phyloP scores from a whole-genome alignment of 2,329 filamentous ascomycete species.

The Alternaria hordeiaustralica region DNA sequence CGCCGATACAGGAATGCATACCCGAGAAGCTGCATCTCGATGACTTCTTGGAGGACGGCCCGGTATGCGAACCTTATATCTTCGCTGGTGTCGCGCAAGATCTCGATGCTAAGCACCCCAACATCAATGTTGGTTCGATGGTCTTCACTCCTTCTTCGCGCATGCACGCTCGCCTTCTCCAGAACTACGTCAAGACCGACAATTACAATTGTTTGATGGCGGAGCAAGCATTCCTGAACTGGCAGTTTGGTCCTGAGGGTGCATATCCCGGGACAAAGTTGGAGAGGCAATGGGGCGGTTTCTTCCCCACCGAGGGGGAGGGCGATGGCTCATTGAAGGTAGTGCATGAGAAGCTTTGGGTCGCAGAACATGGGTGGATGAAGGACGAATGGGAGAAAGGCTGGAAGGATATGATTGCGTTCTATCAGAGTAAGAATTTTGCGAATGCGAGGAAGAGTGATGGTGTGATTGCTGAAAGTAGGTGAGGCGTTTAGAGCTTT shows the following conservation, averaged over 20 bases:
- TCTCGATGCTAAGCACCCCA: constrained; percentile 13
- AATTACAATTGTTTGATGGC: constrained; percentile 40
- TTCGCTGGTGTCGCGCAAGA: constrained; percentile 37
- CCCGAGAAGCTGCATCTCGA: constrained; percentile 29
- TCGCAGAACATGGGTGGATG: constrained; percentile 23
- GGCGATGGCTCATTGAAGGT: constrained; percentile 38
- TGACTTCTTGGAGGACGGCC: constrained; percentile 28
- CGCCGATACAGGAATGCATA: constrained; percentile 27
- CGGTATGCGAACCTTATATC: constrained; percentile 39
- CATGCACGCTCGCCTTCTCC: constrained; percentile 41
- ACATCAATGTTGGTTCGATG: constrained; percentile 44
- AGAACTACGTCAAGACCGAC: constrained; percentile 42
- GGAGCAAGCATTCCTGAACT: constrained; percentile 45
- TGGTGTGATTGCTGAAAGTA: not conserved
- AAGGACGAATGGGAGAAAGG: constrained; percentile 32
- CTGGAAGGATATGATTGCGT: constrained; percentile 36
- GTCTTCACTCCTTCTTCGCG: constrained; percentile 37
- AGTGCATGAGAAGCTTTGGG: constrained; percentile 47
- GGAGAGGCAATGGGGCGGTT: constrained; percentile 37
- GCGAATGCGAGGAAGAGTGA: constrained; percentile 15
- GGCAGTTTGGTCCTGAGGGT: constrained; percentile 37
- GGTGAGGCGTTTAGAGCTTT: not conserved
- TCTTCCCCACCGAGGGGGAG: constrained; percentile 29
- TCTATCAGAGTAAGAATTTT: constrained; percentile 34
- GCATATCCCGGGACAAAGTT: constrained; percentile 36